These are phyloP conservation scores for Saitozyma sp. DNA, from an alignment of 768 basidiomycete genomes.

Conservation along the genomic window DNA sequence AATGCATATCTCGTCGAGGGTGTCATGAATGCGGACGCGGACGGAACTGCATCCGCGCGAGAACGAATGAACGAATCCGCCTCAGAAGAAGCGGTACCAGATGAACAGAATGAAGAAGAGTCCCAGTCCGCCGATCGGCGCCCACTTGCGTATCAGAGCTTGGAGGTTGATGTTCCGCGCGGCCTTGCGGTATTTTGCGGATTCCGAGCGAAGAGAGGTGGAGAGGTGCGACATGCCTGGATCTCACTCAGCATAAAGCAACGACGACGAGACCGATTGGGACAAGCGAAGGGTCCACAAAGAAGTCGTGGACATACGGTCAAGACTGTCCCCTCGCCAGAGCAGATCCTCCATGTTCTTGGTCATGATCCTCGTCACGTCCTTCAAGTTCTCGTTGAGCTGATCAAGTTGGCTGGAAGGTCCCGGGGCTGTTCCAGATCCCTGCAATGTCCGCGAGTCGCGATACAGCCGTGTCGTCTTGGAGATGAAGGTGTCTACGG, in stretches of 20 bases:
- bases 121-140: conserved; percentile 79
- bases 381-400: conserved; percentile 93
- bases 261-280: conserved; percentile 47
- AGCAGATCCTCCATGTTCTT: conserved; percentile 99
- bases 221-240: conserved; percentile 96
- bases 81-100: conserved; percentile 57
- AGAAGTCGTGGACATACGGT: conserved; percentile 59
- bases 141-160: conserved; percentile 93
- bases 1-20: not conserved
- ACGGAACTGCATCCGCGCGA: too few relatives aligned
- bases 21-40: conserved; percentile 1
- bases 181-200: conserved; percentile 94
- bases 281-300: too few relatives aligned
- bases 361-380: conserved; percentile 98
- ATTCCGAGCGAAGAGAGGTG: conserved; percentile 89
- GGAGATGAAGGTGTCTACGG: conserved; percentile 95
- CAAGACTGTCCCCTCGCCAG: conserved; percentile 96
- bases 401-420: conserved; percentile 69
- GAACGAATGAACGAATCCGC: not conserved
- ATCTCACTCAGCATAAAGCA: not conserved
- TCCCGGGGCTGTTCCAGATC: conserved; percentile 45
- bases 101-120: conserved; percentile 68
- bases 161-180: conserved; percentile 91
- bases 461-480: conserved; percentile 94
- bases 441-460: conserved; percentile 72